A percentile compares a stretch with the other conserved stretches of the same genome.
phyloP scores from a whole-genome alignment of 129 eudicot genomes.

The Silybum marianum region DNA sequence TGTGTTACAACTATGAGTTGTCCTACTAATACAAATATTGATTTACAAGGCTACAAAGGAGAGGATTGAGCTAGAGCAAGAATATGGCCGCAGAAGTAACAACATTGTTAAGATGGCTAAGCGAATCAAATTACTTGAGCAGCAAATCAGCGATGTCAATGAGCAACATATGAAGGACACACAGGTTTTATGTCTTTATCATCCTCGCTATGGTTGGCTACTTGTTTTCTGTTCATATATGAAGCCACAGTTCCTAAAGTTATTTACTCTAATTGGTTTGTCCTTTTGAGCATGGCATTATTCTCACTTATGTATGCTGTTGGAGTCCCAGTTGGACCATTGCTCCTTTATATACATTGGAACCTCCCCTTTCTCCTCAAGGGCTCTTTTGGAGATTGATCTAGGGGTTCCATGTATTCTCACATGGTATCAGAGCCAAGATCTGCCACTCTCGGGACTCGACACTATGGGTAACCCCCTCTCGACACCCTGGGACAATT shows the following conservation, averaged over 20 bases:
- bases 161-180: constrained; percentile 73
- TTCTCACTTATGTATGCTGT: neutral
- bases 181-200: constrained; percentile 50
- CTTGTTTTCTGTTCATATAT: constrained; percentile 8
- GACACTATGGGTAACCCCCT: no score
- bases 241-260: neutral
- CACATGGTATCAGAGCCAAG: no score
- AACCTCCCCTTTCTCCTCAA: no score
- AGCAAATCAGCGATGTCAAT: constrained; percentile 58
- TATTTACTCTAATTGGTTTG: neutral
- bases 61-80: constrained; percentile 66
- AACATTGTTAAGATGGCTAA: constrained; percentile 44
- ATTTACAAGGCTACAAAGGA: constrained; percentile 65
- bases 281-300: constrained; percentile 2
- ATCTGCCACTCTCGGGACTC: no score
- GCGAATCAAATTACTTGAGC: constrained; percentile 55
- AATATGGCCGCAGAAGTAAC: constrained; percentile 45
- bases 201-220: constrained; percentile 10
- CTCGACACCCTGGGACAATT: no score
- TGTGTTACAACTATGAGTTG: constrained; percentile 1
- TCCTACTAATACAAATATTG: constrained; percentile 15
- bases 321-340: no score
- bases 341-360: no score
- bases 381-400: no score
- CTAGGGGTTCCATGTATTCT: no score